These are phyloP conservation scores for Eremochloa ophiuroides DNA, from an alignment of 176 grass and related monocot species.

Conservation along the genomic window DNA sequence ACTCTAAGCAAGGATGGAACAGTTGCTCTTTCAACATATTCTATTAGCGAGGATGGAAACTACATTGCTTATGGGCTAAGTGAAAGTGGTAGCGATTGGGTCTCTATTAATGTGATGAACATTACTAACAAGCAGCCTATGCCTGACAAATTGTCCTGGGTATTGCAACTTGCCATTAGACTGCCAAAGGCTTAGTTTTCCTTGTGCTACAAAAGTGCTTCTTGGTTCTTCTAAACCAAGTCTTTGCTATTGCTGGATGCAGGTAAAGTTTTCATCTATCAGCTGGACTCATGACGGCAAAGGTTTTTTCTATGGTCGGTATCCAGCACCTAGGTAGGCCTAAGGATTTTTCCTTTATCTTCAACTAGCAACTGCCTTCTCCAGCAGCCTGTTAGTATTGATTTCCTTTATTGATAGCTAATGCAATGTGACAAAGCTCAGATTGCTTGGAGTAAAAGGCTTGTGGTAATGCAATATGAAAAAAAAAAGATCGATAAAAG, in stretches of 20 bases:
- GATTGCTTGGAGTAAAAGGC: neutral
- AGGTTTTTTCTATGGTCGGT: conserved; percentile 93
- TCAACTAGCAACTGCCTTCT: neutral
- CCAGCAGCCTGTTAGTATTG: neutral
- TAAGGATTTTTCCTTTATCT: neutral
- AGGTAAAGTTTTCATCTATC: conserved; percentile 93
- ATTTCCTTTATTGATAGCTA: neutral
- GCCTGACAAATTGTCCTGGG: conserved; percentile 83
- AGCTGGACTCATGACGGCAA: conserved; percentile 89
- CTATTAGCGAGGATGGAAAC: conserved; percentile 80
- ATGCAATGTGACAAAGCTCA: neutral
- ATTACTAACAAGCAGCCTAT: conserved; percentile 54
- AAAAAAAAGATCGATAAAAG: neutral
- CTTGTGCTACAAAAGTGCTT: neutral
- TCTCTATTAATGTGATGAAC: conserved; percentile 68
- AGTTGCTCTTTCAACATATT: conserved; percentile 59
- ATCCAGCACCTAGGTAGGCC: conserved; percentile 73
- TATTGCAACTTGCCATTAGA: neutral
- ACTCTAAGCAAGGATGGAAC: conserved; percentile 82
- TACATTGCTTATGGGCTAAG: conserved; percentile 89
- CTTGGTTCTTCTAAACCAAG: conserved; percentile 16
- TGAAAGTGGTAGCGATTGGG: conserved; percentile 88
- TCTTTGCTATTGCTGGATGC: conserved; percentile 15
- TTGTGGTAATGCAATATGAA: neutral
- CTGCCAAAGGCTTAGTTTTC: neutral